A percentile compares a stretch with the other conserved stretches of the same genome.
Conservation (phyloP, 2,329 filamentous ascomycete species). For the Ophiostoma sp. region DNA sequence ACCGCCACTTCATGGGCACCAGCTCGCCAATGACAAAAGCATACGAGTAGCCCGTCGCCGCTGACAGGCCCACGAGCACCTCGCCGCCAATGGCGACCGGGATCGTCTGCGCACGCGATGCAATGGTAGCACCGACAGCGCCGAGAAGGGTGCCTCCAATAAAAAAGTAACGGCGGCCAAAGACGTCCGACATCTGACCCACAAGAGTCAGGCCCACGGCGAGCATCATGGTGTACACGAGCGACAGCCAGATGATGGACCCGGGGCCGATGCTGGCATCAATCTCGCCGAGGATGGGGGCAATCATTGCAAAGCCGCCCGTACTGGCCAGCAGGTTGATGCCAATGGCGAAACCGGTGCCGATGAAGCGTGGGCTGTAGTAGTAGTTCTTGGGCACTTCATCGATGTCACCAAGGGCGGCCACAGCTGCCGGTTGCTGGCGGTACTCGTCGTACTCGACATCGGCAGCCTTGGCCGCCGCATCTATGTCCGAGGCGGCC, state of each 20-base stretch:
- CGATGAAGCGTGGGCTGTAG: conserved; percentile 6
- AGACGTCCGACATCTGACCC: conserved; percentile 26
- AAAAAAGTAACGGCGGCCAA: conserved; percentile 28
- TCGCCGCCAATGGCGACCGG: conserved; percentile 29
- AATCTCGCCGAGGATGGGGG: conserved; percentile 20
- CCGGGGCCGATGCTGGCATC: conserved; percentile 14
- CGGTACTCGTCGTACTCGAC: conserved; percentile 11
- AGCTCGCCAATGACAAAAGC: conserved; percentile 32
- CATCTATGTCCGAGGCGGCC: background rate
- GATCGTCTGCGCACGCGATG: conserved; percentile 24
- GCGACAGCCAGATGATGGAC: conserved; percentile 34
- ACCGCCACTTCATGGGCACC: conserved; percentile 31
- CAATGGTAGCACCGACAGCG: conserved; percentile 27
- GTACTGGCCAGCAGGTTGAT: background rate
- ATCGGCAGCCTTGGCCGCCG: background rate
- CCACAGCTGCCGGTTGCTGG: background rate
- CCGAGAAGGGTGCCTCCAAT: conserved; percentile 30
- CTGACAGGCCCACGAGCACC: conserved; percentile 27
- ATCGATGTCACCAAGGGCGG: background rate
- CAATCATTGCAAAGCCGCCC: conserved; percentile 1
- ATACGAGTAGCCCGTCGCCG: conserved; percentile 29
- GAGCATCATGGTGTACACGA: conserved; percentile 37
- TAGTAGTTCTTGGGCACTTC: conserved; percentile 6
- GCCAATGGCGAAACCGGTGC: background rate
- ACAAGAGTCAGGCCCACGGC: conserved; percentile 25